Evolutionary conservation across 108 stramenopile genomes (phyloP), one percentile per base, ranked within the genome.

Genomic region (Fistulifera pelliculosa): DNA sequence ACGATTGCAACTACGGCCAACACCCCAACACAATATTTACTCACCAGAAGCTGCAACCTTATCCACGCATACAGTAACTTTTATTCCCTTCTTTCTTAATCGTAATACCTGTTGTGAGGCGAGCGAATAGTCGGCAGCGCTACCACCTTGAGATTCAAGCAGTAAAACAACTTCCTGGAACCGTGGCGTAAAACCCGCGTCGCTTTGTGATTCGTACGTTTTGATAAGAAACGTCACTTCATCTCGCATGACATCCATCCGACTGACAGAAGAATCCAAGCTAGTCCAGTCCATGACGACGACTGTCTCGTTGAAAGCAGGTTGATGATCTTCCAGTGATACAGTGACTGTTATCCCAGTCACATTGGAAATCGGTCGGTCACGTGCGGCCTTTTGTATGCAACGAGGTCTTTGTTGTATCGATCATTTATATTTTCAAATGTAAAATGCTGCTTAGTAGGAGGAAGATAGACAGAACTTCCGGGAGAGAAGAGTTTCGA

Each of bases 91-190:
- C 6, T 81, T 65, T 39, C 81, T 75, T 22, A 90, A 47, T 2
- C 85, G 69, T 17, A 73, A 61, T 1, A 90, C 47, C 47, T 85
- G 89, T 22, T 79, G 71, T 24, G 84, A 77, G 21, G 83, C 81
- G 22, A 90, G 48, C 8, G 84, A 85, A 38, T 84, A 90, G 41
- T 83, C 77, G 1, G 70, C 61, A 21, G 81, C 85, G 38, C 68
- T 65, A 15, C 89, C 89, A 15, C 89, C 89, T 17, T 80, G 80
- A 10, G 85, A 87, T 61, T 85, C 85, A 1, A 90, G 65, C 18
- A 85, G 60, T 11, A 87, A 56, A 16, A 86, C 68, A 0, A 90
- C 67, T 73, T 90, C 44, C 49, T 39, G 45, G 0, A 8, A 35
- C 52, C 1, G 16, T 58, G 27, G 43, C 18, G 38, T 41, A 49